Evolutionary conservation across 495 filamentous ascomycete genomes (phyloP).

Genomic region (Tuber magnatum): DNA sequence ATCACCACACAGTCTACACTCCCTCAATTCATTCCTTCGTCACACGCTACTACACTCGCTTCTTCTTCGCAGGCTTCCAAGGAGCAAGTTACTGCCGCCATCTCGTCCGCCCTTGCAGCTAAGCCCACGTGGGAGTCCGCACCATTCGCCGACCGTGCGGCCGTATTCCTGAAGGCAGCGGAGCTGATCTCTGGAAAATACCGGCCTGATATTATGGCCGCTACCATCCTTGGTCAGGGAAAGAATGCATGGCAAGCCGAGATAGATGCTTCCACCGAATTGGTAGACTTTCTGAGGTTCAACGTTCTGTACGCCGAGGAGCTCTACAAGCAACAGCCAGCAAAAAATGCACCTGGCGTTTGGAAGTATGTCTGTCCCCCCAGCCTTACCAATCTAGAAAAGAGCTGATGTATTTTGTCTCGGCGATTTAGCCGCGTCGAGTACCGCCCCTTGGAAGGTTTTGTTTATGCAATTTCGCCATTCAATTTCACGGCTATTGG

Average conservation of each 20-base stretch:
- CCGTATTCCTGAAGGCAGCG: conserved; percentile 87
- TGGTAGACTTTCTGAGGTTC: conserved; percentile 85
- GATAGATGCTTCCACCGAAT: conserved; percentile 88
- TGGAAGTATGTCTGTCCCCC: conserved; percentile 55
- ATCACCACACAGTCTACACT: conserved; percentile 19
- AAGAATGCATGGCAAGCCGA: conserved; percentile 97
- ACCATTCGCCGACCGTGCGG: conserved; percentile 83
- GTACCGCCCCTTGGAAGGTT: conserved; percentile 76
- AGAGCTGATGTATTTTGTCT: conserved; percentile 6
- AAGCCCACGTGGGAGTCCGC: conserved; percentile 73
- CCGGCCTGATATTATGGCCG: conserved; percentile 84
- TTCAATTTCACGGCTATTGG: conserved; percentile 89
- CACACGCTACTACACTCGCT: conserved; percentile 64
- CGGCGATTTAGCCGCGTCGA: conserved; percentile 53
- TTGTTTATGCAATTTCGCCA: conserved; percentile 77
- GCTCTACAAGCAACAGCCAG: conserved; percentile 74
- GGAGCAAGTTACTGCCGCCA: conserved; percentile 64
- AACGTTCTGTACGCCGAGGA: conserved; percentile 85
- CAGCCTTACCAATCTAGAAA: background rate
- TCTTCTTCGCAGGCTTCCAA: conserved; percentile 69
- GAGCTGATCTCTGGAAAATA: conserved; percentile 84
- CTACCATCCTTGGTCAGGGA: conserved; percentile 88
- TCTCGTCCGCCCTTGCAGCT: conserved; percentile 70
- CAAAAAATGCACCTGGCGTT: conserved; percentile 64
- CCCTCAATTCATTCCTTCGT: conserved; percentile 64